A percentile compares a stretch with the other conserved stretches of the same genome.
These are phyloP conservation scores for Alternaria solani DNA, from an alignment of 2,329 filamentous ascomycete species.

Conservation along the genomic window DNA sequence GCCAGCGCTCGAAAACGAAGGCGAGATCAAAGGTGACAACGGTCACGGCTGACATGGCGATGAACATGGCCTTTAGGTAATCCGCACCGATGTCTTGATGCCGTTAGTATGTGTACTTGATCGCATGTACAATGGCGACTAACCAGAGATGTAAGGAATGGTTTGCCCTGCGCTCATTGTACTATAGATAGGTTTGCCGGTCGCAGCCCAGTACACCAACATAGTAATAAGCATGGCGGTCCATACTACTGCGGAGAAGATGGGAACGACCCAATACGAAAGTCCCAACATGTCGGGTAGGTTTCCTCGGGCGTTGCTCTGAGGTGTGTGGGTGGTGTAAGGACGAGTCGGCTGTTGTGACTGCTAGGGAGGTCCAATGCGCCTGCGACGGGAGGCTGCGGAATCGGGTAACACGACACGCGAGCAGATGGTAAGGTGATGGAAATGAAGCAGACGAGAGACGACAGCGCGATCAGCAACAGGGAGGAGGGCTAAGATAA, in stretches of 20 bases:
- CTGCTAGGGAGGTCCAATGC: background rate
- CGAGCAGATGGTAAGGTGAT: slow-evolving; percentile 7
- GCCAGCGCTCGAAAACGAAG: slow-evolving; percentile 82
- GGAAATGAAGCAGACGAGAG: slow-evolving; percentile 3
- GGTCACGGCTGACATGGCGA: slow-evolving; percentile 73
- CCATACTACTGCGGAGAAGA: slow-evolving; percentile 66
- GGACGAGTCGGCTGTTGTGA: background rate
- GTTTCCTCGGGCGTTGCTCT: background rate
- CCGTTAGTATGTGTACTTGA: slow-evolving; percentile 29
- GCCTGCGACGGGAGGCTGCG: slow-evolving; percentile 11
- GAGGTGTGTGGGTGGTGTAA: background rate
- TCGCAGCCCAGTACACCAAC: slow-evolving; percentile 72
- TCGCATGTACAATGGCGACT: background rate
- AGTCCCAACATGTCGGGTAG: slow-evolving; percentile 44
- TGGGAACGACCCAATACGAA: slow-evolving; percentile 70
- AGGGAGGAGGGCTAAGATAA: slow-evolving; percentile 7
- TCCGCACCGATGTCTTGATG: slow-evolving; percentile 63
- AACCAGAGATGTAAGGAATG: slow-evolving; percentile 77
- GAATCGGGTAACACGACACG: slow-evolving; percentile 8
- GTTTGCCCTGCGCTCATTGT: slow-evolving; percentile 67
- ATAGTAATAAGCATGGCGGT: slow-evolving; percentile 71
- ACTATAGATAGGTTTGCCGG: slow-evolving; percentile 64
- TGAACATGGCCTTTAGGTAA: slow-evolving; percentile 78
- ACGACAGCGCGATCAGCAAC: slow-evolving; percentile 6
- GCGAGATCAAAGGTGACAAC: slow-evolving; percentile 82